phyloP scores from a whole-genome alignment of 371 early-diverging fungal genomes.

The Mucor mucedo region DNA sequence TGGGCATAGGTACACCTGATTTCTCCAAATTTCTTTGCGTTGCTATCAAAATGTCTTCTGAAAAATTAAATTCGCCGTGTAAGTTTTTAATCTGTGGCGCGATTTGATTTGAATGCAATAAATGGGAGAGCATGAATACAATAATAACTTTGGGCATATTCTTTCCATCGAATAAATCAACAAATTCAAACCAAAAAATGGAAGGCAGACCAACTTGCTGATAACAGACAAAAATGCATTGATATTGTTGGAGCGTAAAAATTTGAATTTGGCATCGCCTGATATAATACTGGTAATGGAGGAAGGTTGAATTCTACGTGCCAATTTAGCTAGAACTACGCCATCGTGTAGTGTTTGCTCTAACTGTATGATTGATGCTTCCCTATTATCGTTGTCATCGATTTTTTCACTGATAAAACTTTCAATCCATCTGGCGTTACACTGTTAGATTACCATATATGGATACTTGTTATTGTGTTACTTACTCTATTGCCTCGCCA shows the following conservation, averaged over 20 bases:
- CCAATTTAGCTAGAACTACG: slow-evolving; percentile 92
- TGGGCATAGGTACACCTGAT: slow-evolving; percentile 81
- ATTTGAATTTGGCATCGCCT: slow-evolving; percentile 83
- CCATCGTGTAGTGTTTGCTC: slow-evolving; percentile 97
- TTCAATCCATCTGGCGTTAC: slow-evolving; percentile 89
- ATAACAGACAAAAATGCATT: slow-evolving; percentile 91
- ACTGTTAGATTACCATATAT: slow-evolving; percentile 12
- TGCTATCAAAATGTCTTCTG: slow-evolving; percentile 83
- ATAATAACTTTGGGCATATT: slow-evolving; percentile 99
- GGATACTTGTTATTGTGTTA: slow-evolving; percentile 16
- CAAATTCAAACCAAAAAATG: slow-evolving; percentile 97
- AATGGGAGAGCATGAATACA: slow-evolving; percentile 99
- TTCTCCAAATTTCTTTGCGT: slow-evolving; percentile 87
- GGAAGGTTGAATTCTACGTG: slow-evolving; percentile 83
- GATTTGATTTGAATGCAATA: slow-evolving; percentile 82
- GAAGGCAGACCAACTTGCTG: slow-evolving; percentile 84
- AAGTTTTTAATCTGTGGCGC: slow-evolving; percentile 91
- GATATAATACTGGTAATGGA: slow-evolving; percentile 79
- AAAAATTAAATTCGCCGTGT: slow-evolving; percentile 89
- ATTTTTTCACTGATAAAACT: slow-evolving; percentile 84
- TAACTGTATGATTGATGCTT: slow-evolving; percentile 68
- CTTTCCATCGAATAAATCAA: slow-evolving; percentile 99
- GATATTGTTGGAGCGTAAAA: slow-evolving; percentile 98
- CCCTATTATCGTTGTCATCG: slow-evolving; percentile 42
- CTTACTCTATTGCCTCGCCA: slow-evolving; percentile 98